A percentile compares a stretch with the other conserved stretches of the same genome.
These are phyloP conservation scores for Candida patagonica DNA, from an alignment of 805 yeast genomes.

Conservation along the genomic window DNA sequence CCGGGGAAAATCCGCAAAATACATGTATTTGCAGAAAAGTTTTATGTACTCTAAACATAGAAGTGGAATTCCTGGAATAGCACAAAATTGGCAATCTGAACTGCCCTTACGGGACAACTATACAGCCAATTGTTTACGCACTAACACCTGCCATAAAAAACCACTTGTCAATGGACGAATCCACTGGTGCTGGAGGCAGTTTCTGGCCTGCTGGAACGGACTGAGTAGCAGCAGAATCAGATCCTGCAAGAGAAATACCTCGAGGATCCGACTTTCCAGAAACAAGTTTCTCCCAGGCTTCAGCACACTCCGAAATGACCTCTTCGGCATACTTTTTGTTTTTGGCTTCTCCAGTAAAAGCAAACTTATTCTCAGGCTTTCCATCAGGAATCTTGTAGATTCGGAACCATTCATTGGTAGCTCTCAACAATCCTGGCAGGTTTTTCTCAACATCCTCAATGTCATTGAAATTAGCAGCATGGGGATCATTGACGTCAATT, in stretches of 20 bases:
- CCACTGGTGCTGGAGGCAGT: slow-evolving; percentile 85
- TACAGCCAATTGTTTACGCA: too few relatives aligned
- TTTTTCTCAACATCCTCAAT: slow-evolving; percentile 83
- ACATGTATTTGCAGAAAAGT: too few relatives aligned
- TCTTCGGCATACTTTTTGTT: slow-evolving; percentile 79
- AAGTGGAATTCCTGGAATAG: too few relatives aligned
- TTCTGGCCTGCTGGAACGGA: slow-evolving; percentile 60
- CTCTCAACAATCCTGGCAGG: slow-evolving; percentile 87
- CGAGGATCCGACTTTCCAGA: slow-evolving; percentile 52
- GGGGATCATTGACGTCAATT: slow-evolving; percentile 78
- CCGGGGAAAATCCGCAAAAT: too few relatives aligned
- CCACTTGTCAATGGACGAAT: slow-evolving; percentile 96
- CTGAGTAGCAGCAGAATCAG: slow-evolving; percentile 17
- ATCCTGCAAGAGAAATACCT: slow-evolving; percentile 53
- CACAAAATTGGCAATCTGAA: too few relatives aligned
- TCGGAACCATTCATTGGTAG: slow-evolving; percentile 97
- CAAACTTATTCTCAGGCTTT: slow-evolving; percentile 92
- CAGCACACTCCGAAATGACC: slow-evolving; percentile 70
- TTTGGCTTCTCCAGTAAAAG: slow-evolving; percentile 91
- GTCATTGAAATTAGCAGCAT: slow-evolving; percentile 78
- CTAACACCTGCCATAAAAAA: slow-evolving; percentile 67
- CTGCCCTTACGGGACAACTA: too few relatives aligned
- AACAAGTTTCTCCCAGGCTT: slow-evolving; percentile 74
- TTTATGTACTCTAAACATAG: too few relatives aligned
- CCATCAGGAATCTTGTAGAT: slow-evolving; percentile 98